Conservation (phyloP, 2,329 filamentous ascomycete species). For the Scedosporium minutisporum region DNA sequence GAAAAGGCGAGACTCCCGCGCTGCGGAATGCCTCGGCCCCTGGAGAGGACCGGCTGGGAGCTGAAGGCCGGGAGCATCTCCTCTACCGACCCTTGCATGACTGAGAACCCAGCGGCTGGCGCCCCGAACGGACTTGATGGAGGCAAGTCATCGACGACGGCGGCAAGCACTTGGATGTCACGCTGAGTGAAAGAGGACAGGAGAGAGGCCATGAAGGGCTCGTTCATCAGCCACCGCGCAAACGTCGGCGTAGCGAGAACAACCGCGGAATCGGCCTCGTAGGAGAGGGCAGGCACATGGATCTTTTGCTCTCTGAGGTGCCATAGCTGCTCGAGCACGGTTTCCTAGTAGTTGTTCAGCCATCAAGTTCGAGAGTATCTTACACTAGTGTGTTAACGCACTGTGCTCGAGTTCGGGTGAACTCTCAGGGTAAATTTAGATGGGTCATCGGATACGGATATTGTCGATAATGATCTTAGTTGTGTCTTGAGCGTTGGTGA, state of each 20-base stretch:
- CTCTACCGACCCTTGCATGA: slow-evolving; percentile 6
- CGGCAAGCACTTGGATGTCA: slow-evolving; percentile 38
- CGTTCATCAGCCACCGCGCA: slow-evolving; percentile 36
- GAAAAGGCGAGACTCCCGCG: neutral
- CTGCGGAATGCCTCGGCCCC: neutral
- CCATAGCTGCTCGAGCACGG: neutral
- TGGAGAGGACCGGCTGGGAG: neutral
- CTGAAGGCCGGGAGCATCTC: slow-evolving; percentile 7
- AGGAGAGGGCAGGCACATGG: neutral
- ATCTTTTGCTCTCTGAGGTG: neutral
- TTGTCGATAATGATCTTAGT: neutral
- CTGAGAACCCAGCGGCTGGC: slow-evolving; percentile 8
- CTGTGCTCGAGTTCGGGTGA: neutral
- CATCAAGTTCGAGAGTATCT: neutral
- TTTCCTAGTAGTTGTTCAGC: neutral
- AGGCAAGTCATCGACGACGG: slow-evolving; percentile 46
- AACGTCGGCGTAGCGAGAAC: slow-evolving; percentile 40
- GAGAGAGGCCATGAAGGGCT: slow-evolving; percentile 24
- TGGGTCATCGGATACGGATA: neutral
- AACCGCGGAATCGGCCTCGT: slow-evolving; percentile 26
- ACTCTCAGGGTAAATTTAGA: slow-evolving; percentile 2
- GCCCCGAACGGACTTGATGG: slow-evolving; percentile 15
- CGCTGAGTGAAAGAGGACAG: slow-evolving; percentile 10
- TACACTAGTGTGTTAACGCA: neutral
- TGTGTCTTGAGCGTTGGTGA: neutral